Evolutionary conservation across 768 basidiomycete species (phyloP), one percentile per base, ranked within the genome.

Genomic region (Coprinellus micaceus): DNA sequence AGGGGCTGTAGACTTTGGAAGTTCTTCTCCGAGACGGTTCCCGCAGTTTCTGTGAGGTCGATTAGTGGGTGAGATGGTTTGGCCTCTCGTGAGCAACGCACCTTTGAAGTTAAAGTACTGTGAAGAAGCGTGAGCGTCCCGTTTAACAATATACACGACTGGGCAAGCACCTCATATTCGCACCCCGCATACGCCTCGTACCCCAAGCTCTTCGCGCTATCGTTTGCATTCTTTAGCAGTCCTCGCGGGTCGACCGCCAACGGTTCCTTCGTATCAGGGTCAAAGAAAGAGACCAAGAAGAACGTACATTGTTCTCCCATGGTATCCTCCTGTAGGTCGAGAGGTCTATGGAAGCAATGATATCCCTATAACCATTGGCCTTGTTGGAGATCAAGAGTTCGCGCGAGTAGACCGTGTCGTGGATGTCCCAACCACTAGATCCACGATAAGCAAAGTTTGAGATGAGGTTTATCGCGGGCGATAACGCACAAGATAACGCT

Each of bases 101-200:
- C 91, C 91, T 83, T 90, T 87, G 71, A 94, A 94, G 71, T 93
- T 91, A 68, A 92, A 94, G 66, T 91, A 93, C 90, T 93, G 15
- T 24, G 19, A 48, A 19, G n/a, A 50, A 15, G 12, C 10, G 12
- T 26, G 28, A 21, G 46, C 12, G 33, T 48, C 25, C 7, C 22
- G 21, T 41, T 11, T 17, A 21, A 21, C 30, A 17, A 33, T 47
- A 3, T 53, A 47, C 30, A 37, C 39, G 61, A 25, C 36, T 9
- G 36, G 10, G 12, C 3, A 41, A 79, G 52, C 65, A 89, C 94
- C 81, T 99, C 97, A 63, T 91, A 98, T 73, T 99, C 96, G 7
- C 90, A 82, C 9, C 94, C 95, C n/a, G 91, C 85, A 63, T 85
- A 79, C 65, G 92, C 90, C 28, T 83, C 74, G 60, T 81, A 81